Evolutionary conservation across 2,329 filamentous ascomycete genomes (phyloP), one percentile per base, ranked within the genome.

Genomic region (Trichoderma endophyticum): DNA sequence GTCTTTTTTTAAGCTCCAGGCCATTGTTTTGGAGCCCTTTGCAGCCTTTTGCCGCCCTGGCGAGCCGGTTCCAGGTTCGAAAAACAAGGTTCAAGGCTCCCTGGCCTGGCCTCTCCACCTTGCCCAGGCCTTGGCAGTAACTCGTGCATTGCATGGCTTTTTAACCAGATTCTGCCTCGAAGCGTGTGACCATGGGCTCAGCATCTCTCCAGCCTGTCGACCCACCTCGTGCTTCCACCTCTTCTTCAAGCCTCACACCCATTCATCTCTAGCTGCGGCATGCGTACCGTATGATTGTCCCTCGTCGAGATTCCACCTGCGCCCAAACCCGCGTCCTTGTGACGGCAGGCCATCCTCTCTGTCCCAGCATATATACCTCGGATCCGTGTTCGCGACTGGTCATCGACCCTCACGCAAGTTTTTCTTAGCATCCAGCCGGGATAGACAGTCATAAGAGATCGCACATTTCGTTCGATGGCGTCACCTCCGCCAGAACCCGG

Each of bases 111-210:
- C 64, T 67, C 64, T 67, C 64, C 64, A 67, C 64, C 43, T 18
- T 18, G 64, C 21, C 61, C 21, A 39, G n/a, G 32, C 32, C 64
- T 67, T 57, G 64, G 65, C 34, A 60, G 34, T 39, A 28, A 21
- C 66, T 61, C 39, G 66, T 61, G 66, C 57, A 54, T 68, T 36
- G 24, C 66, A 39, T 39, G 36, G 36, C 36, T 18, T 32, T 48
- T 65, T 39, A 21, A 18, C 66, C 66, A 69, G 36, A 61, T 36
- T 69, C 56, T 51, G 66, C 66, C 57, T 34, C 48, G 18, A 69
- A 69, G 66, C 66, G 66, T 69, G 66, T 69, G 66, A 69, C 66
- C 66, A 61, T 69, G 56, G 39, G 66, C 56, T 36, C 66, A 69
- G 66, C 66, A 30, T 69, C 57, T 62, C 54, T 69, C 66, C 54